Percentiles rank a stretch among this genome's conserved stretches.
Conservation (phyloP, 768 basidiomycete genomes). For the Pleurotus sapidus region DNA sequence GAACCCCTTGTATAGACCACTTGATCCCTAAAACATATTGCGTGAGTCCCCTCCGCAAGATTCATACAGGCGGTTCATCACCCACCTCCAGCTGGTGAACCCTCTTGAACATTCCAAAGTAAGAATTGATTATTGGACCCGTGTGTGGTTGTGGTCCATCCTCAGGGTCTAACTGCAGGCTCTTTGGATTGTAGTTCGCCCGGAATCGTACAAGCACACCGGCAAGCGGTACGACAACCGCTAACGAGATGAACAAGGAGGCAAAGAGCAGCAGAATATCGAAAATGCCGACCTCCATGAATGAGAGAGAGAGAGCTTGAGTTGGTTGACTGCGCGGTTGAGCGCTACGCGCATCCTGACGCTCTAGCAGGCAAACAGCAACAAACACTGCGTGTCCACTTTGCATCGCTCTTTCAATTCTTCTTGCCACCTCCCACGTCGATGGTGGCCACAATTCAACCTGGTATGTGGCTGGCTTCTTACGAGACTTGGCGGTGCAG, state of each 20-base stretch:
- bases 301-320: constrained; percentile 9
- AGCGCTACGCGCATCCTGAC: constrained; percentile 6
- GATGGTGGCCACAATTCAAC: too few species aligned
- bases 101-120: constrained; percentile 69
- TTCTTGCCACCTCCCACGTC: too few species aligned
- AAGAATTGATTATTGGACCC: constrained; percentile 74
- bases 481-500: too few species aligned
- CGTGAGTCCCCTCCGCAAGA: not conserved
- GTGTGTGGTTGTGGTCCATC: constrained; percentile 75
- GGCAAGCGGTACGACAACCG: constrained; percentile 56
- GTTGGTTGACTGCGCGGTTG: constrained; percentile 2
- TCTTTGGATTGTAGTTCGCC: constrained; percentile 85
- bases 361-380: not conserved
- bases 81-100: constrained; percentile 73
- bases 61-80: not conserved
- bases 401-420: too few species aligned
- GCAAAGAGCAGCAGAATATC: constrained; percentile 39
- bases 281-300: constrained; percentile 29
- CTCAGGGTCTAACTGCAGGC: constrained; percentile 75
- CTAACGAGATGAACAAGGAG: constrained; percentile 51
- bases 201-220: constrained; percentile 75
- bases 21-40: constrained; percentile 44
- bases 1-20: constrained; percentile 79
- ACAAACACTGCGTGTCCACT: not conserved
- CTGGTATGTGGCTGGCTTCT: too few species aligned